Base-by-base conservation (phyloP, 2,329 filamentous ascomycete species). In the Monilinia fructigena region DNA sequence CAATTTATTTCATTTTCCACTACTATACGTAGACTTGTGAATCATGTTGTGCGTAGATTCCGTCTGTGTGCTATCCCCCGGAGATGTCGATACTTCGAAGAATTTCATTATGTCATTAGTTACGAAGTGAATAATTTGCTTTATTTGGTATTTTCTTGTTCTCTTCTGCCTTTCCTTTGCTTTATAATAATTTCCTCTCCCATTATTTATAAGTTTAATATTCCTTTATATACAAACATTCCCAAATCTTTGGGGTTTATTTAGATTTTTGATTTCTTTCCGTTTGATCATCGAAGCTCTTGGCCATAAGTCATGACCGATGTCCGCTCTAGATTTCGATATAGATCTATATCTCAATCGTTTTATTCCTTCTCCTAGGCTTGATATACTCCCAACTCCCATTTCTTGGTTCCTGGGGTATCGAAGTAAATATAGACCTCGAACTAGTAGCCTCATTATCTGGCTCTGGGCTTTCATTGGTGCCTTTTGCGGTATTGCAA, bases 311-410 rank as follows among this genome's bases (percentile, higher is more conserved):
- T 61, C 28, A 61, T 53, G 20, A 59, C 48, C 40, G 48, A 53
- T 60, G 47, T 66, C 58, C 48, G 26, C 40, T 42, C 54, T 61
- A 47, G 63, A 75, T 60, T 86, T 96, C 77, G 86, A 95, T 78
- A 85, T 96, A 70, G 93, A 97, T 80, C 79, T 78, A n/a, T 86
- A 89, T 75, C 76, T 96, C 61, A 92, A 94, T 75, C 89, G 83
- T 3, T 81, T 86, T 68, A 75, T 96, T 31, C 90, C 90, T 11
- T 80, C 84, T 18, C 88, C 89, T 52, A 85, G 84, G 71, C 83
- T 91, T 75, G 79, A 83, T 38, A 78, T 80, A 55, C 74, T 96
- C 1, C 93, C 92, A 0, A 81, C 80, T 56, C 83, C 84, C 0
- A 74, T 95, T 26, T 84, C 90, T 26, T 84, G 86, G 70, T 89